These are phyloP conservation scores for Gymnopus androsaceus DNA, from an alignment of 1,284 basidiomycete genomes.

Conservation along the genomic window DNA sequence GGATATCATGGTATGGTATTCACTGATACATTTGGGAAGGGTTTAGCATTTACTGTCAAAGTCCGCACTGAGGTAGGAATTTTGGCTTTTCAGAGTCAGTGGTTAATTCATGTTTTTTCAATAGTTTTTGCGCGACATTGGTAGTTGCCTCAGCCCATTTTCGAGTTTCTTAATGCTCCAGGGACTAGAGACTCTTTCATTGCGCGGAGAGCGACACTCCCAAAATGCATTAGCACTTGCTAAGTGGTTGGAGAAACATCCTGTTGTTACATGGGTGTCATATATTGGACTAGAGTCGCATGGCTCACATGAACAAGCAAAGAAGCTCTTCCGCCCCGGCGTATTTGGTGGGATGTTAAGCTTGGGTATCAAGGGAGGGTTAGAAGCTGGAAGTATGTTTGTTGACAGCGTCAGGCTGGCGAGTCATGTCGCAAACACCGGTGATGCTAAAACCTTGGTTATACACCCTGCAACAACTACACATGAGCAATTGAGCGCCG, in stretches of 20 bases:
- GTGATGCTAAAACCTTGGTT: constrained; percentile 78
- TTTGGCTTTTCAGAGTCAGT: neutral
- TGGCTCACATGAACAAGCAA: constrained; percentile 62
- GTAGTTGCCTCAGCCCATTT: constrained; percentile 78
- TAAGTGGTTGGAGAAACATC: constrained; percentile 67
- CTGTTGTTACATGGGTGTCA: constrained; percentile 78
- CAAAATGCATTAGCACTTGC: constrained; percentile 79
- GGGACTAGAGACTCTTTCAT: constrained; percentile 84
- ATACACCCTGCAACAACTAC: constrained; percentile 87
- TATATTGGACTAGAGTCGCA: constrained; percentile 78
- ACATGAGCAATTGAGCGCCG: constrained; percentile 73
- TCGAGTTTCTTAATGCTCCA: constrained; percentile 83
- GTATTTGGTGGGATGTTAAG: constrained; percentile 78
- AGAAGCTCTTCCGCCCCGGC: constrained; percentile 57
- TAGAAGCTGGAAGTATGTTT: constrained; percentile 59
- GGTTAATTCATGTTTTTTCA: neutral
- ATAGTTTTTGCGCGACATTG: constrained; percentile 77
- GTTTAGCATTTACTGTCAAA: constrained; percentile 75
- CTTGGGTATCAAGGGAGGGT: constrained; percentile 79
- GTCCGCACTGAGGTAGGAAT: constrained; percentile 57
- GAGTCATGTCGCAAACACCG: constrained; percentile 70
- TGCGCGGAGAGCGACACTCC: constrained; percentile 76
- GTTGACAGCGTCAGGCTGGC: constrained; percentile 79
- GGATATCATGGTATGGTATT: constrained; percentile 84
- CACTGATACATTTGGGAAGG: constrained; percentile 73